Base-by-base conservation (phyloP, 352 stramenopile species). In the Plasmopara viticola region DNA sequence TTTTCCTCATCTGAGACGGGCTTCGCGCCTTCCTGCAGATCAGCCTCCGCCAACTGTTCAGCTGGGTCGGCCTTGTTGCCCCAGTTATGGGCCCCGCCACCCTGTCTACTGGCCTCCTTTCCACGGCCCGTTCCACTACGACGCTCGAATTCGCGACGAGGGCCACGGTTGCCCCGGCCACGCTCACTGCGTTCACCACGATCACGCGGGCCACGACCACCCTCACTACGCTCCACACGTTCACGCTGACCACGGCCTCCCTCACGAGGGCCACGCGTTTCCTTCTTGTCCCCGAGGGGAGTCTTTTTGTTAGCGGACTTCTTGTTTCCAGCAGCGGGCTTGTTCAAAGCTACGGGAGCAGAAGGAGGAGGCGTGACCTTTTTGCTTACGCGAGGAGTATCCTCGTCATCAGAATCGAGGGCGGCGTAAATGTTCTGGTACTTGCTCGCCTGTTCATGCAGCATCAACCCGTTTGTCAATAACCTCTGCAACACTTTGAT, bases 41-140 rank as follows among this genome's bases (percentile, higher is more conserved):
- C 72, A 18, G 76, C 76, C 61, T 85, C 74, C 29, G 70, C 71
- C 29, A 60, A 53, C 51, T 97, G 87, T 60, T 94, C 87, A 44
- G 80, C 81, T 66, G 96, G 88, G 70, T 97, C 90, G 58, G 93
- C 72, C 53, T 95, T 80, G 79, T 97, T 97, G 67, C 95, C 95
- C 95, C 95, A 98, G 81, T 98, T 98, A 74, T 80, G 90, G 57
- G 88, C 90, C 68, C 95, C 95, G 50, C 87, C 92, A 43, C 95
- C 95, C 57, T 86, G 81, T 78, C 98, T 98, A 69, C 88, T 97
- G 60, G 89, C 92, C 74, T 98, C 95, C 63, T 94, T 95, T 66
- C 95, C 95, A 71, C 95, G 91, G 59, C 95, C 95, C 40, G 94
- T 98, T 66, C 95, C 95, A 56, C 86, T 97, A 72, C 89, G 85